Evolutionary conservation across 2,329 filamentous ascomycete species (phyloP), one percentile per base, ranked within the genome.

Genomic region (Pestalotiopsis sp.): DNA sequence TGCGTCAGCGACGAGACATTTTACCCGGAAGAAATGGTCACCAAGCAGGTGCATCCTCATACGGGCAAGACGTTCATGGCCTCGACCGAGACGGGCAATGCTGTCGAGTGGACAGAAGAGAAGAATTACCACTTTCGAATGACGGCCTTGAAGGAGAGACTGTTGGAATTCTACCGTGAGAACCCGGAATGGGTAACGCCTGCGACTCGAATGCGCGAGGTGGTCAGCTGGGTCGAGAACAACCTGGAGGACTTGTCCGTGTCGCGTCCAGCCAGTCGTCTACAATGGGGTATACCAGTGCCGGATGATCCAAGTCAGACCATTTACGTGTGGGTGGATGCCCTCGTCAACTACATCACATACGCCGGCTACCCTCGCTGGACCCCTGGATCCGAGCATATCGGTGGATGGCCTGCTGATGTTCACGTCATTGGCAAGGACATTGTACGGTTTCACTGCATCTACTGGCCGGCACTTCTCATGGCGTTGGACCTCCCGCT

Each of bases 251-350:
- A 99, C 78, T 86, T 99, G 14, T 98, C 94, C 3, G 89, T 98
- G 64, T 98, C 95, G 2, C 87, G 97, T 36, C 96, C 96, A 0
- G 84, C 87, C 3, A 89, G 91, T 67, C 88, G 96, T 62, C 81
- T 98, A 55, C 87, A 84, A 27, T 99, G 96, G 96, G 96, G 96
- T 3, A 92, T 99, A 68, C 90, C 86, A 6, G 96, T 98, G 31
- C 96, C 96, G 0, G 91, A 91, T 66, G 96, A 99, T 75, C 83
- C 88, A 0, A 88, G 84, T 20, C 96, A 98, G 80, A 98, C 95
- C 2, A 95, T 99, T 68, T 99, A 99, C 76, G 97, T 99, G 39
- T 99, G 96, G 96, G 87, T 99, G 0, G 97, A 99, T 81, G 96
- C 96, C 1, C 87, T 99, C 38, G 87, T 98, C 75, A 99, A 98